Percentiles rank a stretch among this genome's conserved stretches.
Conservation (phyloP, 345 rosid species). For the Alliaria petiolata region DNA sequence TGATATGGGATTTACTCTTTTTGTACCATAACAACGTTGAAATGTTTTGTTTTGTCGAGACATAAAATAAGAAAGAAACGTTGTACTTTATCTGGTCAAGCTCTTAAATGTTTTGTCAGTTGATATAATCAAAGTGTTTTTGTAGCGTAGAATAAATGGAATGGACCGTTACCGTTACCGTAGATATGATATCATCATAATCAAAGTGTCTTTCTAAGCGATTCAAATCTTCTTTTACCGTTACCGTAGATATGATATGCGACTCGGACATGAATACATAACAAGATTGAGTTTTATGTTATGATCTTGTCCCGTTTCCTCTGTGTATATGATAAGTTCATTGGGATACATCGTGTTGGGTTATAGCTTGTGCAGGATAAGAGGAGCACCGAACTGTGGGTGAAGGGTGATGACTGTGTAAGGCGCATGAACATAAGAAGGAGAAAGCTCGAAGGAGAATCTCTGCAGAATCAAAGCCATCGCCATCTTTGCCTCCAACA, state of each 20-base stretch:
- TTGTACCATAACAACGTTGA: too few species aligned
- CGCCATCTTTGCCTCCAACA: slow-evolving; percentile 48
- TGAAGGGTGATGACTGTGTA: slow-evolving; percentile 29
- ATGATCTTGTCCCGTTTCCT: neutral
- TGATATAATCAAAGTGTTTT: too few species aligned
- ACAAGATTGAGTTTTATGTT: neutral
- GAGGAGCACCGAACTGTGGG: slow-evolving; percentile 43
- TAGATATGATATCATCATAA: too few species aligned
- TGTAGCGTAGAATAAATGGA: too few species aligned
- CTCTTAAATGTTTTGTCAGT: too few species aligned
- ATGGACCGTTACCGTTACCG: too few species aligned
- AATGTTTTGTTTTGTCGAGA: too few species aligned
- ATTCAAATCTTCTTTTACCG: neutral
- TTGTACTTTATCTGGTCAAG: too few species aligned
- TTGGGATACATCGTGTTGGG: neutral
- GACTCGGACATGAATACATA: neutral
- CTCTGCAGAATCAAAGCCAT: slow-evolving; percentile 44
- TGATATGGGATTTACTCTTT: too few species aligned
- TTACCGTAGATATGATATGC: too few species aligned
- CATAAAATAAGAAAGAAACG: too few species aligned
- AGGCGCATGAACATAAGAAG: slow-evolving; percentile 46
- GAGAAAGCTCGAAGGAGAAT: slow-evolving; percentile 45
- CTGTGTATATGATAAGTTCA: neutral
- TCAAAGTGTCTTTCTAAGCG: neutral
- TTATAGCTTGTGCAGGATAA: slow-evolving; percentile 14